Conservation (phyloP, 116 monocot species). For the Zostera marina region DNA sequence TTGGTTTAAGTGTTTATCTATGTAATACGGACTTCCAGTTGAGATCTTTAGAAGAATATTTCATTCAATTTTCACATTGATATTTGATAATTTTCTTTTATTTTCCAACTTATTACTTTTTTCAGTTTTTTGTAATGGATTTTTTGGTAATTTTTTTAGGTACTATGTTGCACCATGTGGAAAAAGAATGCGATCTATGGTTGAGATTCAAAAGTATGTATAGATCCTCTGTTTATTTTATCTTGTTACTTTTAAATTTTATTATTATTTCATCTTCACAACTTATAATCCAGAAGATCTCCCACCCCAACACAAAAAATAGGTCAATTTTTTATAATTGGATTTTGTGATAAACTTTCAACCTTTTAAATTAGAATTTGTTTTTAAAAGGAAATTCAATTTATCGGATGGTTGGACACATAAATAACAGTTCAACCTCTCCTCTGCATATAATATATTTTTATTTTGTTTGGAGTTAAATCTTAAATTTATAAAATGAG, state of each 20-base stretch:
- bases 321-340: not conserved
- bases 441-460: no score
- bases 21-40: no score
- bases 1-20: no score
- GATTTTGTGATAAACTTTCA: no score
- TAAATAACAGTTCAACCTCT: no score
- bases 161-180: conserved; percentile 77
- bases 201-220: conserved; percentile 60
- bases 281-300: not conserved
- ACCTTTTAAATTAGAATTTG: no score
- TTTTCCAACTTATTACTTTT: no score
- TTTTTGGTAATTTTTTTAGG: conserved; percentile 10
- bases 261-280: not conserved
- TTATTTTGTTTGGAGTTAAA: no score
- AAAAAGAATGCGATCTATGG: conserved; percentile 66
- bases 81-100: not conserved
- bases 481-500: no score
- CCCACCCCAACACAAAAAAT: not conserved
- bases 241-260: not conserved
- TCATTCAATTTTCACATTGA: not conserved
- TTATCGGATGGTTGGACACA: no score
- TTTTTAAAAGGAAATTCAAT: no score
- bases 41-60: not conserved
- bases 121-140: not conserved
- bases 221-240: not conserved